Evolutionary conservation across 306 rosid species (phyloP).

Genomic region (Trifolium fragiferum): DNA sequence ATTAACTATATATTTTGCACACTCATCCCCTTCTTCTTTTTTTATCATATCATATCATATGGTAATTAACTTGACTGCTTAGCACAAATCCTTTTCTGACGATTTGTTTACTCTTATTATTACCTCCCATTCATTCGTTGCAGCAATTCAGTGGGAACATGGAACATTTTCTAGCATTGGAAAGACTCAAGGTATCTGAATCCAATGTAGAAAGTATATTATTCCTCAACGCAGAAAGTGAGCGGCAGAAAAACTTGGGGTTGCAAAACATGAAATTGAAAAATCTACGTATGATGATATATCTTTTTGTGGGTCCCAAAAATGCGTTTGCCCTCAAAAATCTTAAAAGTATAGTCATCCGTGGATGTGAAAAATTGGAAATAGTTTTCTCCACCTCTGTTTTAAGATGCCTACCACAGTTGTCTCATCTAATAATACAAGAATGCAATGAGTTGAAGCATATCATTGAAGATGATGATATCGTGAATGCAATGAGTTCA

Average conservation of each 20-base stretch:
- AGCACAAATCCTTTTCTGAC: too few species aligned
- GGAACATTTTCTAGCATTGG: background rate
- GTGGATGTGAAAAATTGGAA: background rate
- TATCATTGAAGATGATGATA: conserved; percentile 21
- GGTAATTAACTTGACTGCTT: too few species aligned
- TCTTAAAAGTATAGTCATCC: accelerated
- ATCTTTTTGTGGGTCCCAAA: background rate
- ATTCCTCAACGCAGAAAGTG: too few species aligned
- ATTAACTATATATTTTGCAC: too few species aligned
- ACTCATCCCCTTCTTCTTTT: too few species aligned
- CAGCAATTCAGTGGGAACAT: too few species aligned
- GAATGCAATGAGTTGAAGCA: conserved; percentile 24
- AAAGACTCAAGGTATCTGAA: background rate
- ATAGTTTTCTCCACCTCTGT: background rate
- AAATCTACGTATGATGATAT: too few species aligned
- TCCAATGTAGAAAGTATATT: background rate
- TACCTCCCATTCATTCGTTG: too few species aligned
- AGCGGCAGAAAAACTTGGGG: too few species aligned
- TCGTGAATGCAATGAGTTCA: background rate
- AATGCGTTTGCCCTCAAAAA: background rate
- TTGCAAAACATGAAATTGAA: too few species aligned
- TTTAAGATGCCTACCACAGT: background rate
- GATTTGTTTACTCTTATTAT: too few species aligned
- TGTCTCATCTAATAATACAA: background rate
- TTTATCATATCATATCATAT: too few species aligned